phyloP scores from a whole-genome alignment of 495 filamentous ascomycete species.

The Aspergillus incahuasiensis region DNA sequence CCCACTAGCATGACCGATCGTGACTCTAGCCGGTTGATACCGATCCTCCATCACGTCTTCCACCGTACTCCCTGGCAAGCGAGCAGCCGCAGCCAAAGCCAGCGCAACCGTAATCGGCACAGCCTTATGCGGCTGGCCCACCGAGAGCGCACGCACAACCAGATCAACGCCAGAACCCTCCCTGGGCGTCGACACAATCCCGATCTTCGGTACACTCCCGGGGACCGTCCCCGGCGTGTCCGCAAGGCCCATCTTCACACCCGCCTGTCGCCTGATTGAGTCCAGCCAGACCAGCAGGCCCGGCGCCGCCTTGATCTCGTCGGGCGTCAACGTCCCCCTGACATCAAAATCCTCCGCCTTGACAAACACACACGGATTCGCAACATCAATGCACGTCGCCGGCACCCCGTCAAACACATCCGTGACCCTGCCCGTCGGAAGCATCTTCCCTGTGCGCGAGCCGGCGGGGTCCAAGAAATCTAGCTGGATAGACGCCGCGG shows the following conservation, averaged over 20 bases:
- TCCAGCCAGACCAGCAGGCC: slow-evolving; percentile 51
- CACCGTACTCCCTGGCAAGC: slow-evolving; percentile 36
- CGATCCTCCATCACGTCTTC: slow-evolving; percentile 23
- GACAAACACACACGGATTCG: slow-evolving; percentile 65
- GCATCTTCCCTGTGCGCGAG: slow-evolving; percentile 58
- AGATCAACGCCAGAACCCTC: slow-evolving; percentile 33
- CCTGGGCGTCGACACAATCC: slow-evolving; percentile 47
- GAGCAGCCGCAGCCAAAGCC: slow-evolving; percentile 53
- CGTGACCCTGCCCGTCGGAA: slow-evolving; percentile 58
- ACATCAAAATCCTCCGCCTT: slow-evolving; percentile 48
- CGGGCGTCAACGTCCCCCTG: slow-evolving; percentile 45
- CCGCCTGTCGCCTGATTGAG: slow-evolving; percentile 55
- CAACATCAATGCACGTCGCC: slow-evolving; percentile 59
- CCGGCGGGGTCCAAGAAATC: slow-evolving; percentile 65
- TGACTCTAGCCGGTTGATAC: slow-evolving; percentile 38
- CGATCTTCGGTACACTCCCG: slow-evolving; percentile 63
- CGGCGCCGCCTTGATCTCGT: slow-evolving; percentile 45
- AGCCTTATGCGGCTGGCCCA: slow-evolving; percentile 60
- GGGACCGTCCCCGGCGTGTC: slow-evolving; percentile 37
- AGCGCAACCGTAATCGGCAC: slow-evolving; percentile 58
- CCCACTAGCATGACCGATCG: slow-evolving; percentile 59
- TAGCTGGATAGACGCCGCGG: slow-evolving; percentile 50
- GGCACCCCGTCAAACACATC: slow-evolving; percentile 50
- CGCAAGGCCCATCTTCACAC: slow-evolving; percentile 59
- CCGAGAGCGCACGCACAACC: slow-evolving; percentile 41